Percentiles rank a stretch among this genome's conserved stretches.
Conservation (phyloP, 306 rosid species). For the Phaseolus lunatus region DNA sequence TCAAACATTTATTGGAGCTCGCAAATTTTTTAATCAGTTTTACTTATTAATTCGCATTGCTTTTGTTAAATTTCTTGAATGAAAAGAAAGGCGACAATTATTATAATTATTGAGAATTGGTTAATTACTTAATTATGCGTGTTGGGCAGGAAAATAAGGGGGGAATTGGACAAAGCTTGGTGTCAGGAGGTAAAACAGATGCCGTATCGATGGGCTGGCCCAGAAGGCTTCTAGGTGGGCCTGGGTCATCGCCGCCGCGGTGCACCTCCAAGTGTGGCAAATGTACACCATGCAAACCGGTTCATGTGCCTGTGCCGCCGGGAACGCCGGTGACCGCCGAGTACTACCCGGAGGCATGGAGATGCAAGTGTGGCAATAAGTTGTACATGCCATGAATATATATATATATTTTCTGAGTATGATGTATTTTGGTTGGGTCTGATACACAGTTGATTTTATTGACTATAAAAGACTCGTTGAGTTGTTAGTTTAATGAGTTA, state of each 20-base stretch:
- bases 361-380: constrained; percentile 95
- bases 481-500: constrained; percentile 37
- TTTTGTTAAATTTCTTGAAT: neutral
- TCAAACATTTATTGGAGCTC: no score
- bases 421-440: constrained; percentile 36
- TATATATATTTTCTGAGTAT: constrained; percentile 14
- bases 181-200: neutral
- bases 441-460: constrained; percentile 35
- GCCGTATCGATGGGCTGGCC: constrained; percentile 31
- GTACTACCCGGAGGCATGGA: constrained; percentile 98
- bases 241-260: constrained; percentile 85
- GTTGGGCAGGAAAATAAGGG: constrained; percentile 30
- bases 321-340: constrained; percentile 87
- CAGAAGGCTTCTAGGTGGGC: constrained; percentile 73
- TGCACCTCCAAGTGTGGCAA: constrained; percentile 80
- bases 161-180: constrained; percentile 31
- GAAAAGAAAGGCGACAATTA: neutral
- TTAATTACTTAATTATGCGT: neutral
- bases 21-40: no score
- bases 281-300: constrained; percentile 85
- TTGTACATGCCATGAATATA: constrained; percentile 81
- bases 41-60: neutral
- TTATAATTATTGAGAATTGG: neutral
- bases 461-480: constrained; percentile 30
- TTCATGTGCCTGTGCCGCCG: constrained; percentile 90